Evolutionary conservation across 805 yeast genomes (phyloP), one percentile per base, ranked within the genome.

Genomic region (Barnettozyma sucrosica): DNA sequence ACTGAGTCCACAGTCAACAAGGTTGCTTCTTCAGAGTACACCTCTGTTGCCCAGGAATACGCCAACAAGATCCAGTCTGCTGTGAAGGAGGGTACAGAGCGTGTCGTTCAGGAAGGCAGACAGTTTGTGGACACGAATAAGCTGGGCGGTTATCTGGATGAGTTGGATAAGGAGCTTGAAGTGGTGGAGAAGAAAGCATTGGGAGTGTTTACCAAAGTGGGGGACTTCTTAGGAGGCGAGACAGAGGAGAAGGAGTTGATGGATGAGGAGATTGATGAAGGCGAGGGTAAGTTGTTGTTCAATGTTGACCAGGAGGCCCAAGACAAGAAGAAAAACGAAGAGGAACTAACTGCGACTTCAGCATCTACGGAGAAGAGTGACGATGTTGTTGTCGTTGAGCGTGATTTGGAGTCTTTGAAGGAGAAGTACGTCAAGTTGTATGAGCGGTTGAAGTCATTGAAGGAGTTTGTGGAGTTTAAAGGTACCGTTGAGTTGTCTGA

Each of bases 101-200:
- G 40, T 8, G 67, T 59, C 21, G 55, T 70, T 14, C 70, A 71
- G 18, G 53, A 67, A 8, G 66, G 69, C 6, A 69, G 63, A 6
- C 62, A 61, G 30, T 45, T 70, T 16, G 53, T 44, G 10, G 61
- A 64, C 42, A 50, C 56, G 6, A 51, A 49, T 44, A 56, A 70
- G 52, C 81, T 89, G 7, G 88, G 85, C 55, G 74, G 72, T 41
- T 79, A 76, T 44, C 69, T 89, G 43, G 90, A 87, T 52, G 76
- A 78, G 7, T 71, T 90, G 51, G 97, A 89, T 63, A 67, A 77
- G 53, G 83, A 81, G 55, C 70, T 90, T 41, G 96, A 86, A 55
- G 71, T 71, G 45, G 81, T 88, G 7, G 97, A 90, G 62, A 76
- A 75, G 44, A 66, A 74, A 28, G 90, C 95, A 0, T 77, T 83